phyloP scores from a whole-genome alignment of 176 grass and related monocot genomes.

The Poa annua region DNA sequence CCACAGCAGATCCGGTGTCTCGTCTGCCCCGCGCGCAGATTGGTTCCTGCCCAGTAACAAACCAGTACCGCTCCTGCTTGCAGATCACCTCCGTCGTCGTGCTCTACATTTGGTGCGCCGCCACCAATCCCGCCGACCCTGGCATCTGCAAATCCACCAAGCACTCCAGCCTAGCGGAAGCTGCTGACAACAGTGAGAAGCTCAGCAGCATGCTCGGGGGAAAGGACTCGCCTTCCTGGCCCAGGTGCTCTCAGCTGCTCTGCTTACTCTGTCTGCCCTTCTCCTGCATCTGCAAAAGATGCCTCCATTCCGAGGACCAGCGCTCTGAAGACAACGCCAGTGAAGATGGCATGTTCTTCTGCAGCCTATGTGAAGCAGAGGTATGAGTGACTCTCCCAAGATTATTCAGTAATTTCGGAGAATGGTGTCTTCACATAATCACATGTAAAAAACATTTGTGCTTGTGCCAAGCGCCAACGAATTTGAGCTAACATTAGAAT shows the following conservation, averaged over 20 bases:
- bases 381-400: constrained; percentile 36
- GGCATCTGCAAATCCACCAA: constrained; percentile 73
- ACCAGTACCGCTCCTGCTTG: constrained; percentile 10
- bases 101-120: constrained; percentile 91
- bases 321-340: constrained; percentile 68
- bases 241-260: constrained; percentile 45
- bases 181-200: constrained; percentile 52
- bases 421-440: background rate
- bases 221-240: constrained; percentile 52
- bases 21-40: too few species aligned
- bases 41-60: too few species aligned
- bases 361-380: constrained; percentile 94
- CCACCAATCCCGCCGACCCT: constrained; percentile 86
- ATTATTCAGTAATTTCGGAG: background rate
- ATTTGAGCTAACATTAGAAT: background rate
- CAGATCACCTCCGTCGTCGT: constrained; percentile 77
- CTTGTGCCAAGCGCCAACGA: background rate
- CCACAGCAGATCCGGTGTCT: constrained; percentile 22
- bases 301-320: constrained; percentile 44
- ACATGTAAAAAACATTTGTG: constrained; percentile 9
- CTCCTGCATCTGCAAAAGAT: constrained; percentile 55
- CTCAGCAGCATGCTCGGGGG: constrained; percentile 52
- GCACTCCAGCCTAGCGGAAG: constrained; percentile 55
- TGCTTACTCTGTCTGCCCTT: constrained; percentile 61
- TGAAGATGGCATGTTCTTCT: constrained; percentile 97